Percentiles rank a stretch among this genome's conserved stretches.
Conservation (phyloP, 78 protist genomes). For the Dictyostelium brefeldianum region DNA sequence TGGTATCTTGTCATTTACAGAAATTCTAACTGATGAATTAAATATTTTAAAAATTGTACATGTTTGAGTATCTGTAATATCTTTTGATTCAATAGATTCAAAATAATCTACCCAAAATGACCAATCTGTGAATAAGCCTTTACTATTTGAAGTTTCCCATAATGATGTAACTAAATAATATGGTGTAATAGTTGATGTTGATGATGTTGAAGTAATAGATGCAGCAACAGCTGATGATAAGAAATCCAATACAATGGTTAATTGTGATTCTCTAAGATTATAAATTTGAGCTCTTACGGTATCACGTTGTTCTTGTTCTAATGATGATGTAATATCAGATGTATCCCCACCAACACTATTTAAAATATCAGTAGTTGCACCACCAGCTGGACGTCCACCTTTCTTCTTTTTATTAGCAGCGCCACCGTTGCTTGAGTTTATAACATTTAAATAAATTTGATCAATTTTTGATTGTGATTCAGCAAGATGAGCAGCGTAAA, state of each 20-base stretch:
- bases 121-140: slow-evolving; percentile 37
- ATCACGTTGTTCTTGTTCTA: not conserved
- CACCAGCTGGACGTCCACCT: not conserved
- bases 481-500: not conserved
- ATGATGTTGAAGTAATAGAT: no score
- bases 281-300: not conserved
- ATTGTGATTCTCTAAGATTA: slow-evolving; percentile 36
- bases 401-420: not conserved
- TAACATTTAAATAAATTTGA: not conserved
- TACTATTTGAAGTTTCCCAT: slow-evolving; percentile 8
- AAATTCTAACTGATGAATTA: slow-evolving; percentile 26
- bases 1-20: slow-evolving; percentile 1
- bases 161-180: slow-evolving; percentile 36
- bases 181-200: slow-evolving; percentile 4
- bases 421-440: not conserved
- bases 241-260: slow-evolving; percentile 18
- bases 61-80: slow-evolving; percentile 12
- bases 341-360: no score
- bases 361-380: not conserved
- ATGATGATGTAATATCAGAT: not conserved
- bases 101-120: slow-evolving; percentile 28
- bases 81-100: slow-evolving; percentile 7
- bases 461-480: not conserved
- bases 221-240: not conserved
- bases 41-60: not conserved